Conservation (phyloP, 352 stramenopile genomes). For the Thraustochytrium striatum region DNA sequence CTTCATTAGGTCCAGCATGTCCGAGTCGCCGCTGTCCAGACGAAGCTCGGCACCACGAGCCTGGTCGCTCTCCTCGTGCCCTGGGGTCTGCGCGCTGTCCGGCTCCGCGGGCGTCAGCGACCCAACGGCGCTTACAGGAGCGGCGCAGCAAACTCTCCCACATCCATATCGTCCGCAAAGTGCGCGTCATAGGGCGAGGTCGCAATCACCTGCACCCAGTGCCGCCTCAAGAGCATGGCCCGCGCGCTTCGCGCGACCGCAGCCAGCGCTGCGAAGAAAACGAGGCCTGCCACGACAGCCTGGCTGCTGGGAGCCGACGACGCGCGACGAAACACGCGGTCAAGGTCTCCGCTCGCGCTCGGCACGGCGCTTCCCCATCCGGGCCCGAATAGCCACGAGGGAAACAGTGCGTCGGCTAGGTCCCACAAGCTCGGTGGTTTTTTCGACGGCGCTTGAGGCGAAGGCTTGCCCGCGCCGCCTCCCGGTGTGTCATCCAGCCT, state of each 20-base stretch:
- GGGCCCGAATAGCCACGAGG: not conserved
- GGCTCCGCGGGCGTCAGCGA: not conserved
- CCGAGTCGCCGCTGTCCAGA: not conserved
- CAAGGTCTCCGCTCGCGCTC: no score
- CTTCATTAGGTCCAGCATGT: not conserved
- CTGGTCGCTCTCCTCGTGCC: not conserved
- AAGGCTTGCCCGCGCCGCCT: not conserved
- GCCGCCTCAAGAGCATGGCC: not conserved
- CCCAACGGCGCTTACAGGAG: not conserved
- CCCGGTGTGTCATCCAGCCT: not conserved
- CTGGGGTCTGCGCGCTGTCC: not conserved
- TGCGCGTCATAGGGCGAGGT: not conserved
- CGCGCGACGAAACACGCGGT: no score
- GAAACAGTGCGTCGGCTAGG: not conserved
- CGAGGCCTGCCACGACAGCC: not conserved
- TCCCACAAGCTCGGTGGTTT: not conserved
- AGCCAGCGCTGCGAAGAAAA: not conserved
- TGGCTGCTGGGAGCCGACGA: not conserved
- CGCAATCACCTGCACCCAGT: constrained; percentile 13
- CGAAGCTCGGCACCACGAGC: not conserved
- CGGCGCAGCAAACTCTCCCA: no score
- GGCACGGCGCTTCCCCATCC: no score
- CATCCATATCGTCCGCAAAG: no score
- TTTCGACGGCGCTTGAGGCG: not conserved
- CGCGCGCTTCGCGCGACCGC: not conserved